A percentile compares a stretch with the other conserved stretches of the same genome.
Evolutionary conservation across 371 early-diverging fungal species (phyloP).

Genomic region (Rhizoclosmatium hyalinum): DNA sequence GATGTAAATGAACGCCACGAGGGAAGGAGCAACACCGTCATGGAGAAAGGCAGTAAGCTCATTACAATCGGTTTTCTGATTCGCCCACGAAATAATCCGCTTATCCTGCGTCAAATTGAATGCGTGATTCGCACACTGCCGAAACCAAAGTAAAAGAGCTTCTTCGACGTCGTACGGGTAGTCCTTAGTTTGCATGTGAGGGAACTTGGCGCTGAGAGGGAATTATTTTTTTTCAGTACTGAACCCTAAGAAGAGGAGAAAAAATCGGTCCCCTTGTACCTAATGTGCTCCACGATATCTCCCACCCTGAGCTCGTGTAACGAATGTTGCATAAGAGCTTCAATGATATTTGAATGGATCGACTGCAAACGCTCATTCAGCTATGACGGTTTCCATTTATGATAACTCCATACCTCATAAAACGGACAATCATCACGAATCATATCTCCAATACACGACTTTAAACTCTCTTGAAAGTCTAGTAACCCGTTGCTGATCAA

Average conservation of each 20-base stretch:
- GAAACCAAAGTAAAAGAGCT: conserved; percentile 42
- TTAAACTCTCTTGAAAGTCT: conserved; percentile 27
- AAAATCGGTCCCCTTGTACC: neutral
- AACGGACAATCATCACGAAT: conserved; percentile 19
- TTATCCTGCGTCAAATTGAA: neutral
- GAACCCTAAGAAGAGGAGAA: neutral
- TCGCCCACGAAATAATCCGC: neutral
- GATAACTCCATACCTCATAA: conserved; percentile 20
- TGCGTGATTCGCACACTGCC: conserved; percentile 4
- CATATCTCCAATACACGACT: conserved; percentile 24
- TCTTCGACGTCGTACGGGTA: conserved; percentile 47
- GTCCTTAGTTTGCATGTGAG: neutral
- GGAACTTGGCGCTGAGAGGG: neutral
- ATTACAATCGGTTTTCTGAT: neutral
- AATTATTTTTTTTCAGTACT: neutral
- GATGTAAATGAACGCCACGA: neutral
- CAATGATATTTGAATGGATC: conserved; percentile 23
- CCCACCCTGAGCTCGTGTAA: conserved; percentile 1
- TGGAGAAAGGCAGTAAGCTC: conserved; percentile 6
- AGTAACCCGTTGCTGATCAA: conserved; percentile 4
- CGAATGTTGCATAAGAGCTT: conserved; percentile 24
- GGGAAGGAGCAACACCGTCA: conserved; percentile 13
- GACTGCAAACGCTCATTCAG: conserved; percentile 5
- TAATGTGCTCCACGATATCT: conserved; percentile 9
- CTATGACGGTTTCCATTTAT: neutral